These are phyloP conservation scores for Pholiota adiposa DNA, from an alignment of 1,284 basidiomycete genomes.

Conservation along the genomic window DNA sequence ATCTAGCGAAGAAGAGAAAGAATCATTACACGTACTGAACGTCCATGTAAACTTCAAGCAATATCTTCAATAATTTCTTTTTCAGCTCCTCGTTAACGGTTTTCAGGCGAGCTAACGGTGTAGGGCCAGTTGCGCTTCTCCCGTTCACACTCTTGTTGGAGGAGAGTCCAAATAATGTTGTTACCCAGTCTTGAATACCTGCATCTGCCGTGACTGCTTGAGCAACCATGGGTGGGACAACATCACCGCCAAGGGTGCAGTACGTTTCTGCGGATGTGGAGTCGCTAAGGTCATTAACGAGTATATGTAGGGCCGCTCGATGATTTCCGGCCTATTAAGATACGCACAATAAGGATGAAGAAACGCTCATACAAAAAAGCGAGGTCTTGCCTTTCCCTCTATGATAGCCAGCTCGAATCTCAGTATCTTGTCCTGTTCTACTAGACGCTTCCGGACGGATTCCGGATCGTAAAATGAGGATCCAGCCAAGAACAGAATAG, in stretches of 20 bases:
- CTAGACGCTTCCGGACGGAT: slow-evolving; percentile 50
- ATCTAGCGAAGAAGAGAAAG: slow-evolving; percentile 7
- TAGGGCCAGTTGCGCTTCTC: slow-evolving; percentile 13
- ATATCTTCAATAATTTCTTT: slow-evolving; percentile 64
- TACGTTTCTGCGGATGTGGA: slow-evolving; percentile 80
- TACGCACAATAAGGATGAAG: slow-evolving; percentile 1
- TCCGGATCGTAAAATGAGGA: slow-evolving; percentile 69
- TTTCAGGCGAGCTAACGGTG: slow-evolving; percentile 33
- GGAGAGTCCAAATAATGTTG: slow-evolving; percentile 43
- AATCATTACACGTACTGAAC: slow-evolving; percentile 61
- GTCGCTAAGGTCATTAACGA: slow-evolving; percentile 77
- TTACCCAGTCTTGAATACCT: slow-evolving; percentile 57
- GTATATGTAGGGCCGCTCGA: slow-evolving; percentile 63
- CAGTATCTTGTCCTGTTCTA: slow-evolving; percentile 55
- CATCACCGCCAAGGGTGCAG: slow-evolving; percentile 74
- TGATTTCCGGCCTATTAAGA: slow-evolving; percentile 47
- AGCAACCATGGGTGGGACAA: slow-evolving; percentile 68
- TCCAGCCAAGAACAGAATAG: slow-evolving; percentile 78
- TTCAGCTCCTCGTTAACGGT: slow-evolving; percentile 59
- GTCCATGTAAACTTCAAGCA: slow-evolving; percentile 83
- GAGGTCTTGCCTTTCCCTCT: slow-evolving; percentile 72
- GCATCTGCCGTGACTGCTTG: slow-evolving; percentile 52
- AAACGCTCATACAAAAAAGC: background rate
- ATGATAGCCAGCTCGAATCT: slow-evolving; percentile 79
- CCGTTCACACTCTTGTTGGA: slow-evolving; percentile 20